These are phyloP conservation scores for Poa pratensis DNA, from an alignment of 176 grass and related monocot species.

Conservation along the genomic window DNA sequence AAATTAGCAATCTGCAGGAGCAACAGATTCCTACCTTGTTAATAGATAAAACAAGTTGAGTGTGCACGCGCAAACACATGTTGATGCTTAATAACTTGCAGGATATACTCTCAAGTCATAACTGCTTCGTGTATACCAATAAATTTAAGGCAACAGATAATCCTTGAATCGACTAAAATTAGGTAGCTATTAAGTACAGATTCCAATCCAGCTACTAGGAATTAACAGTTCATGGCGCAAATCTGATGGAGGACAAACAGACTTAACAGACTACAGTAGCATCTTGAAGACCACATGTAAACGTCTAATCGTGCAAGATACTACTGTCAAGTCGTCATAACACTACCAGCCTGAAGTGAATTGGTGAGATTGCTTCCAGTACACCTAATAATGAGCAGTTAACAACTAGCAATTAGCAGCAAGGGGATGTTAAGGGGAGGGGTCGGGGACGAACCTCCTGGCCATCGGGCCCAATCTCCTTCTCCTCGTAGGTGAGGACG, in stretches of 20 bases:
- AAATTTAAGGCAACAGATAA: neutral
- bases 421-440: too few relatives aligned
- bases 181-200: neutral
- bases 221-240: neutral
- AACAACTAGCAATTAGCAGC: neutral
- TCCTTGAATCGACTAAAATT: neutral
- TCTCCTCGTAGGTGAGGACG: slow-evolving; percentile 57
- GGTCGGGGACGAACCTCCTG: slow-evolving; percentile 43
- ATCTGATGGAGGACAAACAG: neutral
- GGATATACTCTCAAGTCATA: neutral
- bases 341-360: neutral
- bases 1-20: neutral
- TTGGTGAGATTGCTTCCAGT: neutral
- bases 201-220: neutral
- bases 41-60: neutral
- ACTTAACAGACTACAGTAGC: neutral
- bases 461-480: slow-evolving; percentile 58
- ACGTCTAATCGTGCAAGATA: neutral
- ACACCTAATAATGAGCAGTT: neutral
- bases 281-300: neutral
- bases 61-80: neutral
- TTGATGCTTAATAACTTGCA: neutral
- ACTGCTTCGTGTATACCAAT: neutral
- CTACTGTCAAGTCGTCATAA: neutral
- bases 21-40: neutral